Evolutionary conservation across 1,139 yeast species (phyloP).

Genomic region (Martiniozyma asiatica): DNA sequence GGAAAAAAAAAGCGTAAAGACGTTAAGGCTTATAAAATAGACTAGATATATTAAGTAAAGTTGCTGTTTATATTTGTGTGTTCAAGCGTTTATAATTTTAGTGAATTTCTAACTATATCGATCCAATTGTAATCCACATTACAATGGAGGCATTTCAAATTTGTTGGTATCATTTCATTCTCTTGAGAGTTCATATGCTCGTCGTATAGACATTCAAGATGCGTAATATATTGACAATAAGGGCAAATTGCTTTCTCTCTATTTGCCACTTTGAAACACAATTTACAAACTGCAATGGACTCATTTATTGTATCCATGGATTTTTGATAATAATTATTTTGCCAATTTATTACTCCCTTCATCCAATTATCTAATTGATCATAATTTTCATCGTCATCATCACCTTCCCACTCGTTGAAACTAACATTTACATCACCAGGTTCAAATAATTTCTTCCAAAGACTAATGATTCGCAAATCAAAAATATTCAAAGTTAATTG

Average conservation of each 20-base stretch:
- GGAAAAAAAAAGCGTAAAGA: too few species aligned
- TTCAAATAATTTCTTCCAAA: slow-evolving; percentile 11
- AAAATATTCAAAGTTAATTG: slow-evolving; percentile 21
- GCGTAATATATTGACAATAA: slow-evolving; percentile 20
- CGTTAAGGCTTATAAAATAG: too few species aligned
- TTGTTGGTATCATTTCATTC: slow-evolving; percentile 26
- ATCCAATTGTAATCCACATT: slow-evolving; percentile 29
- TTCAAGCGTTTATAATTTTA: too few species aligned
- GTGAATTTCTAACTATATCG: slow-evolving; percentile 26
- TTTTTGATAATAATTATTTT: slow-evolving; percentile 10
- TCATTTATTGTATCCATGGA: slow-evolving; percentile 9
- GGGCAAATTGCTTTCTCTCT: slow-evolving; percentile 1
- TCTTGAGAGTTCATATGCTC: slow-evolving; percentile 13
- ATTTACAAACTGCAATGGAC: slow-evolving; percentile 9
- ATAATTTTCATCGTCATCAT: slow-evolving; percentile 19
- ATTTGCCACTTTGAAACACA: slow-evolving; percentile 17
- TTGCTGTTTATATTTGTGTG: too few species aligned
- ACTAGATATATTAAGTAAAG: too few species aligned
- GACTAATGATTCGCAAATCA: slow-evolving; percentile 12
- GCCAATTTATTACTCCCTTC: slow-evolving; percentile 5
- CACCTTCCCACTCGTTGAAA: too few species aligned
- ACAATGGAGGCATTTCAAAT: slow-evolving; percentile 32
- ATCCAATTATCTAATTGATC: slow-evolving; percentile 17
- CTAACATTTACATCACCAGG: too few species aligned
- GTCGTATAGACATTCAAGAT: slow-evolving; percentile 33